These are phyloP conservation scores for Crotalaria pallida DNA, from an alignment of 306 rosid genomes.

Conservation along the genomic window DNA sequence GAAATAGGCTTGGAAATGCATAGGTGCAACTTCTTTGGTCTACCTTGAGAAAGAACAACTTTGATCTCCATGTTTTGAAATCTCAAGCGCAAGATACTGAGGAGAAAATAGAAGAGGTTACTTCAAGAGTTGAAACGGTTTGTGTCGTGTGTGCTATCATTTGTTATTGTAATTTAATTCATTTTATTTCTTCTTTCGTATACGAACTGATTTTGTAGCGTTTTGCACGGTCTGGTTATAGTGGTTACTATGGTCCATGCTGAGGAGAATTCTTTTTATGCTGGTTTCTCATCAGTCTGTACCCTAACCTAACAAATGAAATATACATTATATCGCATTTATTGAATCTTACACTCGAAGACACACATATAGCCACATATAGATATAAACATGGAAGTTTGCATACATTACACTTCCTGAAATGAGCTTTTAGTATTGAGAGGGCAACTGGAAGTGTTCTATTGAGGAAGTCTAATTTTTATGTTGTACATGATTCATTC, in stretches of 20 bases:
- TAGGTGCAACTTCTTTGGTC: slow-evolving; percentile 84
- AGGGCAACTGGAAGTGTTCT: neutral
- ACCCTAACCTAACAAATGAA: slow-evolving; percentile 9
- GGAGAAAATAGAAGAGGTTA: slow-evolving; percentile 37
- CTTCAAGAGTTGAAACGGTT: slow-evolving; percentile 65
- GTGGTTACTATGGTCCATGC: neutral
- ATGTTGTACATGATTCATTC: slow-evolving; percentile 2
- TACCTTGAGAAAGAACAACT: slow-evolving; percentile 66
- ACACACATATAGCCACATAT: neutral
- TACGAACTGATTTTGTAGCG: neutral
- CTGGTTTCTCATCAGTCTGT: neutral
- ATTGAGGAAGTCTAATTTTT: neutral
- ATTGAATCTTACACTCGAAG: neutral
- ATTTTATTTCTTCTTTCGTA: neutral
- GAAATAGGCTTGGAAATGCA: slow-evolving; percentile 40
- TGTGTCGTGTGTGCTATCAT: neutral
- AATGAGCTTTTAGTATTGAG: neutral
- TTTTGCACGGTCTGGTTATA: neutral
- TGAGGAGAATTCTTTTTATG: neutral
- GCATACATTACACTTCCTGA: neutral
- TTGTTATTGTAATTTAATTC: neutral
- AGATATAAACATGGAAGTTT: neutral
- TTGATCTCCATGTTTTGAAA: slow-evolving; percentile 62
- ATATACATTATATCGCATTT: neutral
- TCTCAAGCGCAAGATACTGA: slow-evolving; percentile 60